Base-by-base conservation (phyloP, 495 filamentous ascomycete genomes). In the Alectoria sarmentosa region DNA sequence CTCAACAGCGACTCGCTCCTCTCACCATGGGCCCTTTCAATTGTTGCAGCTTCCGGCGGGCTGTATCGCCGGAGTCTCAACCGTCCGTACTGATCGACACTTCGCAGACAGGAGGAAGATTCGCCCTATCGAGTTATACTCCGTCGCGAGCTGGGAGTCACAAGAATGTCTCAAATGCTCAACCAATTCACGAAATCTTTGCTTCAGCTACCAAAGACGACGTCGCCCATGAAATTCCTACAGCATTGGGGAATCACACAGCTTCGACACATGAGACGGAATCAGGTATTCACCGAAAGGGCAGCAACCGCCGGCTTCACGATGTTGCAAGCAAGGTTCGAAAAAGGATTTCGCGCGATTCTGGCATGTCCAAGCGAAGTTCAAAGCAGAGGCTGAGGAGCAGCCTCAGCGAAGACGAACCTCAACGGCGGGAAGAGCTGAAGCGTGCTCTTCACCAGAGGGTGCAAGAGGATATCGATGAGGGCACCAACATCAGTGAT, bases 361-460 rank as follows among this genome's bases (percentile, higher is more conserved):
- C 66, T 52, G 39, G 60, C 39, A 39, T 64, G 19, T 64, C 66
- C 6, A 68, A 48, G 66, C 60, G 65, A 38, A 66, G 65, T 42
- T 65, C 62, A 21, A 67, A 55, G 26, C n/a, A 41, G 49, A 61
- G 36, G 44, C 37, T 67, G 15, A 67, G n/a, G 32, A 55, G 36
- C 48, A 65, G 60, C 36, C 21, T 41, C 26, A 65, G 66, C 62
- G 46, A 34, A 17, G 66, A 67, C 13, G 66, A 65, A 13, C 30
- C 57, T 36, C 44, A 65, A 26, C 52, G 62, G 28, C 57, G 62
- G 36, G 36, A 42, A 23, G 62, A 67, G 48, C 41, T 65, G 41
- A 61, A 61, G 61, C 66, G 66, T n/a, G 66, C 66, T 41, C 57
- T 65, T 26, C 62, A 67, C 30, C 41, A 34, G 21, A 67, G 61